Percentiles rank a stretch among this genome's conserved stretches.
Evolutionary conservation across 1,139 yeast species (phyloP).

Genomic region (Debaryomyces udenii): DNA sequence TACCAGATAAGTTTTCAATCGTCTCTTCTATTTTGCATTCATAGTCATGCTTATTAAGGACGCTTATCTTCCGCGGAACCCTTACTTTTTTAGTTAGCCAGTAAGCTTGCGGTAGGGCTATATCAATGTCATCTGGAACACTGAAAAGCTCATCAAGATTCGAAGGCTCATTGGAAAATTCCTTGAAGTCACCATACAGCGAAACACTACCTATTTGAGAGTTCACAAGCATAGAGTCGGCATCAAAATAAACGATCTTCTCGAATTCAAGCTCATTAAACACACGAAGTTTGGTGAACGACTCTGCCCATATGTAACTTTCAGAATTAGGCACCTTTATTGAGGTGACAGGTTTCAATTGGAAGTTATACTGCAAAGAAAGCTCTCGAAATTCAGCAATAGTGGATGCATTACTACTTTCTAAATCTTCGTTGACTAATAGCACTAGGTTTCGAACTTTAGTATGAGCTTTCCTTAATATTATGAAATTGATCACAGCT

Average conservation of each 20-base stretch:
- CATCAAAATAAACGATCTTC: conserved; percentile 42
- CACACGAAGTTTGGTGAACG: conserved; percentile 57
- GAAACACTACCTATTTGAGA: conserved; percentile 9
- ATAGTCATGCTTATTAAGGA: conserved; percentile 20
- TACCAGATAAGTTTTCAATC: conserved; percentile 14
- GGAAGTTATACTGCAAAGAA: conserved; percentile 19
- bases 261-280: conserved; percentile 52
- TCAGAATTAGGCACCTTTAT: conserved; percentile 20
- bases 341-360: conserved; percentile 24
- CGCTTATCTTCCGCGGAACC: conserved; percentile 18
- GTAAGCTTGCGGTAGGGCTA: conserved; percentile 43
- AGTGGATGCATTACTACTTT: conserved; percentile 3
- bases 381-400: conserved; percentile 11
- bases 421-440: conserved; percentile 23
- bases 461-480: conserved; percentile 25
- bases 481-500: conserved; percentile 35
- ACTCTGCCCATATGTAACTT: conserved; percentile 47
- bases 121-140: conserved; percentile 29
- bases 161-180: conserved; percentile 14
- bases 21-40: conserved; percentile 16
- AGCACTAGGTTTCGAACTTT: conserved; percentile 30
- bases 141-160: conserved; percentile 37
- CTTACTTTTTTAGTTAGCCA: conserved; percentile 29
- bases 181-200: conserved; percentile 13
- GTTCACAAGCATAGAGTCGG: conserved; percentile 42